Evolutionary conservation across 805 yeast genomes (phyloP), one percentile per base, ranked within the genome.

Genomic region (Nakazawaea holstii): DNA sequence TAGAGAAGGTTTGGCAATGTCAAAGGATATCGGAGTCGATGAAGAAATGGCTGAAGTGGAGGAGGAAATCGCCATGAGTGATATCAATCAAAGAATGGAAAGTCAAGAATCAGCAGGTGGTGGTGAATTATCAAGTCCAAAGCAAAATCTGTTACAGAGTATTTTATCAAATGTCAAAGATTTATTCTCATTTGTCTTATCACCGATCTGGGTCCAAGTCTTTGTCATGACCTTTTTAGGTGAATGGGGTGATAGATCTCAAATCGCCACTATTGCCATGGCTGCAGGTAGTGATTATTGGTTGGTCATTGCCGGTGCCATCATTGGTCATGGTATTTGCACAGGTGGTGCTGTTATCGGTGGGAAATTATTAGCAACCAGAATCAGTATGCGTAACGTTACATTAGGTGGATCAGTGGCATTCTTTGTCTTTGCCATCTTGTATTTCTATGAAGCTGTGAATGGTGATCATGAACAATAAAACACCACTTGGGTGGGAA

Each of bases 171-270:
- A 80, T 36, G 38, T 84, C 14, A 64, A 70, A 37, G 74, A 82
- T 55, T 70, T 86, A 43, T 79, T 84, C 2, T 65, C 80, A 2
- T 77, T 80, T 48, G 67, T 89, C 4, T 70, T 92, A 48, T 85
- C 96, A 3, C 98, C 99, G 3, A 69, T 82, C 8, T 94, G 96
- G 91, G 84, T 90, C 54, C 97, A 92, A 70, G 92, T 92, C 4
- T 94, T 94, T 61, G 80, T 81, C 46, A 92, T 94, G 98, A 88
- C 96, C 4, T 94, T 94, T 64, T 70, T 94, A 43, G 99, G 97
- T 51, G 99, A 94, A 69, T 90, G 98, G 95, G 99, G 99, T 44
- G 99, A 94, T 66, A 82, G 99, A 59, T 90, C 97, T 10, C 99
- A 94, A 69, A 89, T 94, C 48, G 96, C 97, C 39, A 94, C 97